Conservation (phyloP, 495 filamentous ascomycete genomes). For the Paragyromitra xinjiangensis region DNA sequence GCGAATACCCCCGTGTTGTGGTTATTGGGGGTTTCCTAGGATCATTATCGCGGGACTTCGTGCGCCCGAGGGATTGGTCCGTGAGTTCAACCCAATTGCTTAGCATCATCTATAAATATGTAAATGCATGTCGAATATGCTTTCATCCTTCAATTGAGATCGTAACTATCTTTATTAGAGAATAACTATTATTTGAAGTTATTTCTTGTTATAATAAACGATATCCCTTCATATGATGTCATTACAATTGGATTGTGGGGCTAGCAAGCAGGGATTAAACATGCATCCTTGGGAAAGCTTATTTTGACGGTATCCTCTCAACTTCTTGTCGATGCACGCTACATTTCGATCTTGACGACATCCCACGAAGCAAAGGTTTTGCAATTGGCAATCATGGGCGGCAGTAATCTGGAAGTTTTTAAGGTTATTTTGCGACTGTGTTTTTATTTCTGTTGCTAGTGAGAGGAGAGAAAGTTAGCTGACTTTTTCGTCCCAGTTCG, state of each 20-base stretch:
- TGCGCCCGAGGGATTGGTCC: neutral
- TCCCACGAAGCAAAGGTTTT: slow-evolving; percentile 7
- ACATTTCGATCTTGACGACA: slow-evolving; percentile 9
- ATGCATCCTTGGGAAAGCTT: slow-evolving; percentile 31
- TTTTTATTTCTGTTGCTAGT: slow-evolving; percentile 17
- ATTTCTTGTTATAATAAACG: neutral
- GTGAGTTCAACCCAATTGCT: neutral
- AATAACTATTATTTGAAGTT: neutral
- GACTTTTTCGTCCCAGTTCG: slow-evolving; percentile 46
- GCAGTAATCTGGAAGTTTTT: slow-evolving; percentile 93
- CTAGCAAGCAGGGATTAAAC: slow-evolving; percentile 21
- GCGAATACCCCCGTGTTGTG: neutral
- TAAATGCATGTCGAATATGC: neutral
- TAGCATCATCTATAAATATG: neutral
- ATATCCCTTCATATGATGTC: slow-evolving; percentile 17
- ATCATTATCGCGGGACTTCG: neutral
- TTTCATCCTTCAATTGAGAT: neutral
- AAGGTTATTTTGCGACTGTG: slow-evolving; percentile 69
- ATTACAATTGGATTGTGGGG: neutral
- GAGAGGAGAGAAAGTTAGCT: slow-evolving; percentile 7
- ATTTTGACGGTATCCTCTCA: slow-evolving; percentile 27
- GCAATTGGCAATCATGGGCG: slow-evolving; percentile 68
- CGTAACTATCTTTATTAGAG: neutral
- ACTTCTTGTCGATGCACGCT: slow-evolving; percentile 11
- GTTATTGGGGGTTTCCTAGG: neutral